Conservation (phyloP, 805 yeast species). For the Pichia thaimueangensis region DNA sequence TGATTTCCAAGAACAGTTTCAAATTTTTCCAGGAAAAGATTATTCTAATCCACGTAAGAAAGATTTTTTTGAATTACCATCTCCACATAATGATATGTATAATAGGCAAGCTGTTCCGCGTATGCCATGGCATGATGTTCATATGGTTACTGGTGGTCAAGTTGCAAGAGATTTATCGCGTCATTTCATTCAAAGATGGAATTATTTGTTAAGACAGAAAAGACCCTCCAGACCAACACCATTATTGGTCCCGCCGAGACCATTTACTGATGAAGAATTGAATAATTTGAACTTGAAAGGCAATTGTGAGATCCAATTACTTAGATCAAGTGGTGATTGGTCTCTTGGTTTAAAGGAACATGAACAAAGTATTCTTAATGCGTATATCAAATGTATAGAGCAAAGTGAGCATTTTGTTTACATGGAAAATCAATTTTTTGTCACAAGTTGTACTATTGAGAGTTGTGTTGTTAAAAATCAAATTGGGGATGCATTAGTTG, state of each 20-base stretch:
- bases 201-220: conserved; percentile 84
- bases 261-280: conserved; percentile 68
- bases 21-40: conserved; percentile 93
- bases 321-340: conserved; percentile 91
- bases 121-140: conserved; percentile 99
- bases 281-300: conserved; percentile 59
- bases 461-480: conserved; percentile 80
- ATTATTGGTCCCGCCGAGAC: conserved; percentile 85
- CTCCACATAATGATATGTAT: conserved; percentile 88
- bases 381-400: conserved; percentile 85
- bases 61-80: conserved; percentile 74
- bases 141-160: conserved; percentile 91
- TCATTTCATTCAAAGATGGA: conserved; percentile 97
- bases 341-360: conserved; percentile 80
- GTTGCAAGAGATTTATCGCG: conserved; percentile 88
- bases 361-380: conserved; percentile 88
- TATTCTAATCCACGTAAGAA: conserved; percentile 92
- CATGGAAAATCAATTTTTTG: conserved; percentile 92
- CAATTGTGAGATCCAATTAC: conserved; percentile 83
- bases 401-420: conserved; percentile 89
- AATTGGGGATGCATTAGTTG: conserved; percentile 97
- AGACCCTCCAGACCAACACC: conserved; percentile 94
- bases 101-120: conserved; percentile 77
- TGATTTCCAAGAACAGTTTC: conserved; percentile 33
- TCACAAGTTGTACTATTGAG: conserved; percentile 82